Evolutionary conservation across 23 red algal species (phyloP).

Genomic region (Gracilaria domingensis): DNA sequence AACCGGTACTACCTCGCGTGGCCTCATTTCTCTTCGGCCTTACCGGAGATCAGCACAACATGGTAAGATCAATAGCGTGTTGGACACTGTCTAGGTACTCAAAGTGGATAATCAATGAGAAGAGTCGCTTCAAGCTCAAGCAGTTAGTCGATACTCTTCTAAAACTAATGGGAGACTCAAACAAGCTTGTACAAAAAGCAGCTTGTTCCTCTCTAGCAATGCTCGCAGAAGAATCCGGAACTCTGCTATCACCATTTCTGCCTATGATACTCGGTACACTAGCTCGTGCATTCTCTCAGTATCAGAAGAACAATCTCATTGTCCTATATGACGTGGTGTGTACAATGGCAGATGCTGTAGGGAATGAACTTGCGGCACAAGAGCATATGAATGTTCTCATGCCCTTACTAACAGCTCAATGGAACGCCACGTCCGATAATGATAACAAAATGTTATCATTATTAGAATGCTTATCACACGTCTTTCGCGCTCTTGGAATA

Average conservation of each 20-base stretch:
- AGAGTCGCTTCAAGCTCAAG: conserved; percentile 49
- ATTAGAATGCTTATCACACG: conserved; percentile 81
- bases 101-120: conserved; percentile 78
- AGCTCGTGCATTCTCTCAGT: conserved; percentile 70
- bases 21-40: conserved; percentile 69
- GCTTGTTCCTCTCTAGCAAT: conserved; percentile 87
- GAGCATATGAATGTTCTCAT: conserved; percentile 68
- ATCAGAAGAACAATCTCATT: conserved; percentile 81
- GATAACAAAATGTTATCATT: conserved; percentile 79
- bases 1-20: conserved; percentile 48
- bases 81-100: conserved; percentile 88
- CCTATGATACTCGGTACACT: conserved; percentile 67
- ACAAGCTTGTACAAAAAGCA: conserved; percentile 89
- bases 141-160: conserved; percentile 69
- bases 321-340: conserved; percentile 79
- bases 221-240: conserved; percentile 75
- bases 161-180: conserved; percentile 71
- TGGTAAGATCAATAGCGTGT: conserved; percentile 88
- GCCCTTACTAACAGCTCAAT: conserved; percentile 73
- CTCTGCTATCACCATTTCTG: conserved; percentile 65
- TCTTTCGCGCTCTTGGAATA: conserved; percentile 65
- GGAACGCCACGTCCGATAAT: conserved; percentile 77
- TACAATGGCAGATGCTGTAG: conserved; percentile 81
- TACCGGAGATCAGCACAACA: conserved; percentile 67
- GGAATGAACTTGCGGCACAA: conserved; percentile 56